A percentile compares a stretch with the other conserved stretches of the same genome.
Conservation (phyloP, 2,329 filamentous ascomycete genomes). For the Keithomyces neogunnii region DNA sequence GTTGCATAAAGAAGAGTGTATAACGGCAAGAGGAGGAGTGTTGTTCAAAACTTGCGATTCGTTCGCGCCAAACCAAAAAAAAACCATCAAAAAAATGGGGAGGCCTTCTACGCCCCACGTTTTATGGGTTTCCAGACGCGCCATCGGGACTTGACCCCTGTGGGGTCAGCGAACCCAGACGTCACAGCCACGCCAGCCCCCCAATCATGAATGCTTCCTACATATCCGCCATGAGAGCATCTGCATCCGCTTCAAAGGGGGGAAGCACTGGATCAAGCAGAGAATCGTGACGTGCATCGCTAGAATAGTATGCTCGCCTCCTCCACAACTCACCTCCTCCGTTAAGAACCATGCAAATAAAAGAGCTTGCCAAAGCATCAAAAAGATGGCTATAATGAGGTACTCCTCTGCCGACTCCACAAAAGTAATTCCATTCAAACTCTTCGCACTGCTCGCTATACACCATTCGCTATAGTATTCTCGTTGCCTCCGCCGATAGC, state of each 20-base stretch:
- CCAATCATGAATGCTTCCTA: too few relatives aligned
- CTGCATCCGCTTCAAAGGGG: too few relatives aligned
- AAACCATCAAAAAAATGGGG: neutral
- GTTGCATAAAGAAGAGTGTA: slow-evolving; percentile 2
- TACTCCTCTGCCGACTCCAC: neutral
- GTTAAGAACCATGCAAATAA: neutral
- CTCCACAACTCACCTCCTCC: neutral
- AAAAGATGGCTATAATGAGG: neutral
- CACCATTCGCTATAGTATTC: slow-evolving; percentile 4
- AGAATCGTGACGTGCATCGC: neutral
- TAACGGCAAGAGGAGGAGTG: too few relatives aligned
- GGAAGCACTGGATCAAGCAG: too few relatives aligned
- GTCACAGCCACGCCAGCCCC: too few relatives aligned
- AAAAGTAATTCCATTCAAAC: slow-evolving; percentile 4
- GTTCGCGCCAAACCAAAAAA: neutral
- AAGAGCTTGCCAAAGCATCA: neutral
- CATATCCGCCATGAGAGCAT: too few relatives aligned
- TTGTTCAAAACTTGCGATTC: neutral
- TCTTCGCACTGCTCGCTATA: slow-evolving; percentile 3
- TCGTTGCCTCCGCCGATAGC: neutral
- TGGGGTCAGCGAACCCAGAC: too few relatives aligned
- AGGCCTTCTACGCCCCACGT: neutral
- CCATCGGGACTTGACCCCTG: too few relatives aligned
- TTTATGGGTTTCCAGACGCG: too few relatives aligned
- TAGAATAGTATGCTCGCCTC: neutral